Evolutionary conservation across 1,284 basidiomycete species (phyloP), one percentile per base, ranked within the genome.

Genomic region (Peniophora sp.): DNA sequence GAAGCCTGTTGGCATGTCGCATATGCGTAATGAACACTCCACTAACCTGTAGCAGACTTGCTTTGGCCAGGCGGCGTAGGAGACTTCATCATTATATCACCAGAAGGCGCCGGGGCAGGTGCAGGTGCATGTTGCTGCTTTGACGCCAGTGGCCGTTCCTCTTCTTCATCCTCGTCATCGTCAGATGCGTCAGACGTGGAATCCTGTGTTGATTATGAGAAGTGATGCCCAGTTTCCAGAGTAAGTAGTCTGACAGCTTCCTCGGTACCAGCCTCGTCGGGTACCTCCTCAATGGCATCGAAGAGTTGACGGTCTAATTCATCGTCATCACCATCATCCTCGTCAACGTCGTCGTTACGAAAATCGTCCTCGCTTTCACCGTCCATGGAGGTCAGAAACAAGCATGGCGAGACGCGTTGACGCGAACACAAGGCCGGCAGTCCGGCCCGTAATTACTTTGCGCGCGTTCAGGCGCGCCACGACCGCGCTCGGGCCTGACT

Each of bases 281-380:
- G 80, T 50, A 84, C 82, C 3, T 76, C 81, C 20, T 69, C 81
- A 24, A 73, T 67, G 41, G 71, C 73, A 50, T 75, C 78, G 8
- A 78, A 66, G 3, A 77, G 67, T 23, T 80, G 78, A 32, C 80
- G 77, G 41, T 79, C 78, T 8, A 76, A 69, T 36, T 76, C 78
- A 17, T 72, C 72, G 24, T 79, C 73, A n/a, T 58, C 69, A 8
- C 68, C 72, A n/a, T 65, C 67, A 6, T 72, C 72, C 24, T 73
- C 73, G 39, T 78, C 76, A 36, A 70, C 70, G 50, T 70, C 70
- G 48, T 81, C 70, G 48, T 72, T 78, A 52, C 83, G 81, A 50
- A 68, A 73, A 50, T 83, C 81, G 18, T 80, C 80, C 53, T 87
- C 85, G 15, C 81, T 84, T 62, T 86, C 84, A 61, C 74, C 71